Evolutionary conservation across 768 basidiomycete genomes (phyloP), one percentile per base, ranked within the genome.

Genomic region (Leccinum variicolor): DNA sequence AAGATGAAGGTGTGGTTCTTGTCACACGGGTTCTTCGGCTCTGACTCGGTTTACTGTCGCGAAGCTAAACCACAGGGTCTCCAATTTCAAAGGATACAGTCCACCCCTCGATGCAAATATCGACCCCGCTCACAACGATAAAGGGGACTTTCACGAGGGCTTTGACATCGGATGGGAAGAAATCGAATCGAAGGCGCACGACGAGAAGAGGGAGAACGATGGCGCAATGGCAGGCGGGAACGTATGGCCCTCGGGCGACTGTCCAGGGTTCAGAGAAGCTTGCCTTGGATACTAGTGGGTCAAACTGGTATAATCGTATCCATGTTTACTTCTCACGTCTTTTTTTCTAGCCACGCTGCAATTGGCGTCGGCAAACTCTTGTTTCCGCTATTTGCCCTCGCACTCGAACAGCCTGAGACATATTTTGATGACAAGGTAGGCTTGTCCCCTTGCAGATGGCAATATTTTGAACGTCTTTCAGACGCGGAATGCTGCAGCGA

Each of bases 111-210:
- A 85, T 55, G 84, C 82, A 51, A 92, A 92, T 68, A 88, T 85
- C 53, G 82, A 94, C 64, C 85, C 90, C 0, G 56, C 63, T 8
- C 83, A 84, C 50, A 75, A 81, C 23, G 81, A 82, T 49, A 74
- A 81, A n/a, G 94, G 94, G 1, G 94, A 98, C 67, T 72, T 95
- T 54, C 92, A 95, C 67, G 94, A 98, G 69, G 93, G 89, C 3
- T 96, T 94, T 69, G 88, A 94, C 64, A 79, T 96, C 56, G 91
- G 92, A 3, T 87, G 83, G 80, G 89, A 92, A 67, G 72, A 76
- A 25, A 66, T 81, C 0, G 64, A 75, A 11, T 55, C 64, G 8
- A 67, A 67, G 56, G 54, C 29, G 0, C 33, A 61, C 25, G 67
- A 73, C 58, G 62, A 68, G 51, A 64, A 72, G 47, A 63, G 69